These are phyloP conservation scores for Erigeron canadensis DNA, from an alignment of 129 eudicot genomes.

Conservation along the genomic window DNA sequence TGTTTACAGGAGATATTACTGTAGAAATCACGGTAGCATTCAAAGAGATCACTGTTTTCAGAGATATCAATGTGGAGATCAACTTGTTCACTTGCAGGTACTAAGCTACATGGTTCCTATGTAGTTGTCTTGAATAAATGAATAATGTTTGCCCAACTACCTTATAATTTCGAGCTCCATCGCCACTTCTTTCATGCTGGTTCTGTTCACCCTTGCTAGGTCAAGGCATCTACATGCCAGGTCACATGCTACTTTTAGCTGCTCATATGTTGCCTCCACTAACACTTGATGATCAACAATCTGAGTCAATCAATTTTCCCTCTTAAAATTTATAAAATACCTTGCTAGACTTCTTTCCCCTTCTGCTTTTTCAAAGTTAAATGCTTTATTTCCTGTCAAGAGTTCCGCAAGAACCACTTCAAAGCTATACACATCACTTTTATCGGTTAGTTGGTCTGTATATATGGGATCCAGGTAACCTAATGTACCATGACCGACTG, in stretches of 20 bases:
- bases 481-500: conserved; percentile 2
- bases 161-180: conserved; percentile 13
- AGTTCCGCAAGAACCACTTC: conserved; percentile 20
- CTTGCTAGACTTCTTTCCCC: conserved; percentile 4
- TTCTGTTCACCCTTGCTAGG: background rate
- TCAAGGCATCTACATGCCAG: conserved; percentile 7
- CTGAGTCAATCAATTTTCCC: background rate
- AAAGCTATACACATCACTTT: conserved; percentile 13
- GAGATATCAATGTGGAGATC: too few species aligned
- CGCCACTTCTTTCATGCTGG: conserved; percentile 20
- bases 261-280: conserved; percentile 11
- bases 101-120: too few species aligned
- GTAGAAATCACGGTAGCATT: too few species aligned
- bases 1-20: too few species aligned
- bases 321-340: background rate
- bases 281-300: background rate
- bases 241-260: background rate
- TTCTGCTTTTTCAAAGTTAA: background rate
- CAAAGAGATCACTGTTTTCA: too few species aligned
- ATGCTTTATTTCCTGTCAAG: background rate
- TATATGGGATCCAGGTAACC: conserved; percentile 19
- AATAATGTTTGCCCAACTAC: background rate
- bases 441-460: background rate
- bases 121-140: too few species aligned
- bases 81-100: too few species aligned